Percentiles rank a stretch among this genome's conserved stretches.
Conservation (phyloP, 169 alveolate genomes). For the Plasmodium chabaudi region DNA sequence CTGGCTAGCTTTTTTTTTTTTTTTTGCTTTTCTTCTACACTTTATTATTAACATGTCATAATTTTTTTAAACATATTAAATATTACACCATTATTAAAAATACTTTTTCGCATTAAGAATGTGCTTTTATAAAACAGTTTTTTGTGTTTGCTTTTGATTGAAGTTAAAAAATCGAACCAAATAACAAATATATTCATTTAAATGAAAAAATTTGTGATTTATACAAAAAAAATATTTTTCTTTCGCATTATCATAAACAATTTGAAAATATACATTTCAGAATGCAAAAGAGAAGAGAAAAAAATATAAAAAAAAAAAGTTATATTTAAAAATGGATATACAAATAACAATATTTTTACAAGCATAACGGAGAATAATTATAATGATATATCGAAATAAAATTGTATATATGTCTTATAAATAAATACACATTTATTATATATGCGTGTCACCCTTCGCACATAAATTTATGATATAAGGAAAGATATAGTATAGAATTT, state of each 20-base stretch:
- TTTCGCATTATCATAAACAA: conserved; percentile 9
- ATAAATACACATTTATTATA: not conserved
- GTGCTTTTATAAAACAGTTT: too few relatives aligned
- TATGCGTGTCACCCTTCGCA: not conserved
- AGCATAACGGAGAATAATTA: conserved; percentile 28
- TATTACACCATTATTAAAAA: too few relatives aligned
- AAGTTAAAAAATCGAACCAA: too few relatives aligned
- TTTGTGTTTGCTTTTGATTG: too few relatives aligned
- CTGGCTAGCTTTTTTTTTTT: not conserved
- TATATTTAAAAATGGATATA: conserved; percentile 24
- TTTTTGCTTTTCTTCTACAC: not conserved
- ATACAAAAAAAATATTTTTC: not conserved
- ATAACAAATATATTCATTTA: not conserved
- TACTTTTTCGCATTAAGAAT: too few relatives aligned
- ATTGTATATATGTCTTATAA: not conserved
- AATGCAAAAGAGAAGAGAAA: conserved; percentile 11
- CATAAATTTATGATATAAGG: too few relatives aligned
- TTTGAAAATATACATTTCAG: conserved; percentile 1
- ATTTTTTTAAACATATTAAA: too few relatives aligned
- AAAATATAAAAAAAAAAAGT: conserved; percentile 28
- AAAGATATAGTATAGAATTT: too few relatives aligned
- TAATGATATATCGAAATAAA: not conserved
- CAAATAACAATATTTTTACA: conserved; percentile 24
- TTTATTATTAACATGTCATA: too few relatives aligned
- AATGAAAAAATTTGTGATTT: conserved; percentile 1